phyloP scores from a whole-genome alignment of 2,329 filamentous ascomycete species.

The Cercospora zeae-maydis region DNA sequence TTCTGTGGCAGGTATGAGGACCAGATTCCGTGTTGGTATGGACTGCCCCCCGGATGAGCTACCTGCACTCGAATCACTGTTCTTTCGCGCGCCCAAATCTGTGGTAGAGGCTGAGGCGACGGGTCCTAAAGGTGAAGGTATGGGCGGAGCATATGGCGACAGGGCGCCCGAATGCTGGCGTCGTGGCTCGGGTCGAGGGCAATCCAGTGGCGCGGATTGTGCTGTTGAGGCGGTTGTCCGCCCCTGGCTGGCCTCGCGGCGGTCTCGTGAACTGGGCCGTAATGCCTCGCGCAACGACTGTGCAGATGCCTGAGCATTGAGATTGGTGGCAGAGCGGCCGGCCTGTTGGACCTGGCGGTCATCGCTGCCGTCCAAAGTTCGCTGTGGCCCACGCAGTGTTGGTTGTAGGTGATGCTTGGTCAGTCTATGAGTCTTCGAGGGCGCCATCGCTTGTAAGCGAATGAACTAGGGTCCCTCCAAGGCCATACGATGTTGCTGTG shows the following conservation, averaged over 20 bases:
- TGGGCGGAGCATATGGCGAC: conserved; percentile 18
- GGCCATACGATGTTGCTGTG: conserved; percentile 22
- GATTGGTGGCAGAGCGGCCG: conserved; percentile 33
- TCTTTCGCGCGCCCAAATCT: conserved; percentile 16
- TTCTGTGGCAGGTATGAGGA: not conserved
- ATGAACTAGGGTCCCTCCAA: conserved; percentile 18
- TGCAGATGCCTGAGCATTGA: conserved; percentile 36
- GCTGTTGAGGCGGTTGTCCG: not conserved
- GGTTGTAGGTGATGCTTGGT: conserved; percentile 21
- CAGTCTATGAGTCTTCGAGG: conserved; percentile 15
- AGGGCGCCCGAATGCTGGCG: conserved; percentile 10
- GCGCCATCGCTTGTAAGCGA: conserved; percentile 22
- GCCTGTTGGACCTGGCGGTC: conserved; percentile 32
- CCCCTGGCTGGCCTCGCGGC: not conserved
- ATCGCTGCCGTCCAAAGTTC: conserved; percentile 25
- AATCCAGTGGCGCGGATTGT: conserved; percentile 10
- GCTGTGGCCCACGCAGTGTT: conserved; percentile 21
- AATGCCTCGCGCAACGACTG: conserved; percentile 28
- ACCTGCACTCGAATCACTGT: conserved; percentile 23
- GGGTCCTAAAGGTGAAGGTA: conserved; percentile 24
- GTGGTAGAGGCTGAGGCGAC: conserved; percentile 20
- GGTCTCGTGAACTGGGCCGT: conserved; percentile 6
- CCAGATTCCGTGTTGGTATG: conserved; percentile 3
- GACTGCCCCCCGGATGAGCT: conserved; percentile 10
- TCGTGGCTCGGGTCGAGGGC: not conserved